A percentile compares a stretch with the other conserved stretches of the same genome.
These are phyloP conservation scores for Metschnikowia anglica DNA, from an alignment of 805 yeast genomes.

Conservation along the genomic window DNA sequence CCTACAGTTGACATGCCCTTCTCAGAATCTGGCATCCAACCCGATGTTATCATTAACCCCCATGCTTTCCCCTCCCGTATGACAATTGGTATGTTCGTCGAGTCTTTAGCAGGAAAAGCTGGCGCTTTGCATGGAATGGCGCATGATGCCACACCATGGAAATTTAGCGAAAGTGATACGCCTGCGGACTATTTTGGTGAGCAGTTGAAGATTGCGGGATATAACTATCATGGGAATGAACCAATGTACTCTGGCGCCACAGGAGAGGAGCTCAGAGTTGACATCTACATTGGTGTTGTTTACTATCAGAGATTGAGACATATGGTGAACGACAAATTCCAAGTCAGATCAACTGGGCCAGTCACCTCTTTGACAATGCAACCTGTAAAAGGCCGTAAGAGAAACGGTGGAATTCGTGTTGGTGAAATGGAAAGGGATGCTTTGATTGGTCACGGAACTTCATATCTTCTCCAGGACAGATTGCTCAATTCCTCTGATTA, in stretches of 20 bases:
- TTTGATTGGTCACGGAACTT: conserved; percentile 95
- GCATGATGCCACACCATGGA: conserved; percentile 97
- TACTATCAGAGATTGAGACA: conserved; percentile 98
- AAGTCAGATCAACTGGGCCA: conserved; percentile 98
- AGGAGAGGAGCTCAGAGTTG: conserved; percentile 95
- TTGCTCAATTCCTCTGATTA: conserved; percentile 93
- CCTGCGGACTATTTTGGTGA: conserved; percentile 98
- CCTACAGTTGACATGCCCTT: conserved; percentile 97
- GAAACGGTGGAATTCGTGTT: conserved; percentile 98
- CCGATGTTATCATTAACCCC: conserved; percentile 96
- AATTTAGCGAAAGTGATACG: conserved; percentile 83
- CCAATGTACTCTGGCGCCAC: conserved; percentile 99
- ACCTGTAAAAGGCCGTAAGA: conserved; percentile 98
- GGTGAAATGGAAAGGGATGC: conserved; percentile 99
- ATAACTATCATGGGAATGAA: conserved; percentile 97
- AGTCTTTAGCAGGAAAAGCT: conserved; percentile 96
- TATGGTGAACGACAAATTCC: conserved; percentile 99
- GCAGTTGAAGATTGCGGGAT: conserved; percentile 82
- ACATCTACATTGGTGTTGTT: conserved; percentile 94
- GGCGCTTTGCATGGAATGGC: conserved; percentile 98
- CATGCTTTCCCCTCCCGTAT: conserved; percentile 99
- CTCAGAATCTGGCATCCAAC: conserved; percentile 93
- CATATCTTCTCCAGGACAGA: conserved; percentile 91
- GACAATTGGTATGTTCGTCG: conserved; percentile 99
- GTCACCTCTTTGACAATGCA: conserved; percentile 97